Evolutionary conservation across 345 rosid genomes (phyloP), one percentile per base, ranked within the genome.

Genomic region (Populus ilicifolia): DNA sequence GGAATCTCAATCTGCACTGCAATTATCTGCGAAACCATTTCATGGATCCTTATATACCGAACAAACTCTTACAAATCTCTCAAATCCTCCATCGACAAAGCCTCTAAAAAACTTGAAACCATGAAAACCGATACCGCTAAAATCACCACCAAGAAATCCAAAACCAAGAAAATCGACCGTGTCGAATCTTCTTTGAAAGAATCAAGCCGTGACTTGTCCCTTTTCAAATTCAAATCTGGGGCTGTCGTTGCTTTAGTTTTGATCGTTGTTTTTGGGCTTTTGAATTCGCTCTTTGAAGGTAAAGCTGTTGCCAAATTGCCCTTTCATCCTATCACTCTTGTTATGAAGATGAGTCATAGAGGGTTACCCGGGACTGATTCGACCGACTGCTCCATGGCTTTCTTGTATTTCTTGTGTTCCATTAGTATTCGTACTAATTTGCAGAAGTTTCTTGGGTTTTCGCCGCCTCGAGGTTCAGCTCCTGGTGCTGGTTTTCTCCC

Each of bases 221-320:
- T 96, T 54, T 96, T 96, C 94, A 96, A 96, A 93, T 92, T 96
- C 93, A 96, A 96, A 84, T 96, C 99, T 68, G 99, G 99, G 29
- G 98, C 97, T 48, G 99, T 96, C 27, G 98, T 96, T 9, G 99
- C 99, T 2, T 77, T 96, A 29, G 98, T 93, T 36, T 90, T 96
- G 72, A 87, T 96, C 85, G 91, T 92, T 76, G 98, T 96, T 74
- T 96, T 96, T 54, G 98, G 97, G 0, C 84, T 96, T 29, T 81
- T 93, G 77, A 96, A 96, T 76, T 96, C 99, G 0, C 91, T 93
- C 2, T 96, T 96, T 70, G 97, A 96, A 83, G 98, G 98, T 9
- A 96, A 93, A 80, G 91, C 85, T n/a, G 97, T 96, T 21, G 99
- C 97, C 18, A 96, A 92, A 79, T 85, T 96, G 63, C 98, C 99